A percentile compares a stretch with the other conserved stretches of the same genome.
Conservation (phyloP, 176 grass and related monocot genomes). For the Cenchrus americanus region DNA sequence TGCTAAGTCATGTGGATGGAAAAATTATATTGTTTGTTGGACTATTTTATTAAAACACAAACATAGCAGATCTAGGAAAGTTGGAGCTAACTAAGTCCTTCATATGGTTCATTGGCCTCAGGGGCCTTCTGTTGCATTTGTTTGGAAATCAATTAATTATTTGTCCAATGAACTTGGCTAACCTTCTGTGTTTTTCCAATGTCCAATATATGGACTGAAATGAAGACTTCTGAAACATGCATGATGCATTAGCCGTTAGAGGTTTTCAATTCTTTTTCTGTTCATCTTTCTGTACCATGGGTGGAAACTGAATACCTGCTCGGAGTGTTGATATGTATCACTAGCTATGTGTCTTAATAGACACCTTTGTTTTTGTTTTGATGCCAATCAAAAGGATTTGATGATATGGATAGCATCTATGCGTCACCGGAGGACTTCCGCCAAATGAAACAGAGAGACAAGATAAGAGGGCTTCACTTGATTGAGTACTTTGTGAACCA, state of each 20-base stretch:
- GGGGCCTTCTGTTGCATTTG: not conserved
- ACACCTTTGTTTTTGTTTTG: slow-evolving; percentile 30
- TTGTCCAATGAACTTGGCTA: not conserved
- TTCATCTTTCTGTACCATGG: slow-evolving; percentile 13
- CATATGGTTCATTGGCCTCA: not conserved
- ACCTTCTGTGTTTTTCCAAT: not conserved
- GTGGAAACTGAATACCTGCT: not conserved
- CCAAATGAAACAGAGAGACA: slow-evolving; percentile 74
- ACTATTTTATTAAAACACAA: slow-evolving; percentile 16
- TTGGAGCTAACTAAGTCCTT: not conserved
- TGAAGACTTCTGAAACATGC: slow-evolving; percentile 7
- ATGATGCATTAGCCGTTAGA: not conserved
- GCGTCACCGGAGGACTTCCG: slow-evolving; percentile 88
- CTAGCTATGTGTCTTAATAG: slow-evolving; percentile 14
- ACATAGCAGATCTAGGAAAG: not conserved
- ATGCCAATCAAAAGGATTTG: slow-evolving; percentile 70
- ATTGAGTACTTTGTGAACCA: slow-evolving; percentile 86
- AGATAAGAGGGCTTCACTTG: slow-evolving; percentile 90
- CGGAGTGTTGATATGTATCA: slow-evolving; percentile 23
- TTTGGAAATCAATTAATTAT: slow-evolving; percentile 15
- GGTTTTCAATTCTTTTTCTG: not conserved
- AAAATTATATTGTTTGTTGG: not conserved
- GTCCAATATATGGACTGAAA: not conserved
- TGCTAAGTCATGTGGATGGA: not conserved
- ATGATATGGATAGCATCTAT: slow-evolving; percentile 96